A percentile compares a stretch with the other conserved stretches of the same genome.
phyloP scores from a whole-genome alignment of 2,329 filamentous ascomycete genomes.

The Neurospora sp. region DNA sequence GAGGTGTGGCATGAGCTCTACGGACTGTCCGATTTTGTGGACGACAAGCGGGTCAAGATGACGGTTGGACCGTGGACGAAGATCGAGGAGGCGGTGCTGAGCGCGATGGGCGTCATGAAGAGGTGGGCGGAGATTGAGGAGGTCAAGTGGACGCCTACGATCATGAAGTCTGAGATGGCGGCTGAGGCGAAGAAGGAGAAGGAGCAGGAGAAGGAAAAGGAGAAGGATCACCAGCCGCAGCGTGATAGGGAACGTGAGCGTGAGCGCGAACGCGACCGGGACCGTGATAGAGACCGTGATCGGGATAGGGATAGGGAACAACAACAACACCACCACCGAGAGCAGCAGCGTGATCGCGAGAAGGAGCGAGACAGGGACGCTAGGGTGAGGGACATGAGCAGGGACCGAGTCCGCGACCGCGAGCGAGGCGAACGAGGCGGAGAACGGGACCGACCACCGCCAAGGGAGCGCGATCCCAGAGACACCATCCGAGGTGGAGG shows the following conservation, averaged over 20 bases:
- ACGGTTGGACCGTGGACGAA: slow-evolving; percentile 33
- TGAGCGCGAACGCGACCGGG: slow-evolving; percentile 1
- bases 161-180: slow-evolving; percentile 13
- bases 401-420: slow-evolving; percentile 2
- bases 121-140: slow-evolving; percentile 35
- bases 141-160: slow-evolving; percentile 36
- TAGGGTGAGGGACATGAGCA: background rate
- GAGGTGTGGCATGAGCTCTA: slow-evolving; percentile 24
- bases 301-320: background rate
- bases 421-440: background rate
- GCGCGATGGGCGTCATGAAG: slow-evolving; percentile 30
- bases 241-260: background rate
- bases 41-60: slow-evolving; percentile 19
- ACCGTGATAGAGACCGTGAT: background rate
- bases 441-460: background rate
- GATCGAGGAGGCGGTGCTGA: slow-evolving; percentile 33
- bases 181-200: background rate
- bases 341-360: background rate
- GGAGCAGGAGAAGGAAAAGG: background rate
- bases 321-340: background rate
- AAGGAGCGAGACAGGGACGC: background rate
- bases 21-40: slow-evolving; percentile 20
- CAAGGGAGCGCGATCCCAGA: background rate
- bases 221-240: background rate
- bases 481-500: background rate